These are phyloP conservation scores for Fusarium siculi DNA, from an alignment of 2,329 filamentous ascomycete genomes.

Conservation along the genomic window DNA sequence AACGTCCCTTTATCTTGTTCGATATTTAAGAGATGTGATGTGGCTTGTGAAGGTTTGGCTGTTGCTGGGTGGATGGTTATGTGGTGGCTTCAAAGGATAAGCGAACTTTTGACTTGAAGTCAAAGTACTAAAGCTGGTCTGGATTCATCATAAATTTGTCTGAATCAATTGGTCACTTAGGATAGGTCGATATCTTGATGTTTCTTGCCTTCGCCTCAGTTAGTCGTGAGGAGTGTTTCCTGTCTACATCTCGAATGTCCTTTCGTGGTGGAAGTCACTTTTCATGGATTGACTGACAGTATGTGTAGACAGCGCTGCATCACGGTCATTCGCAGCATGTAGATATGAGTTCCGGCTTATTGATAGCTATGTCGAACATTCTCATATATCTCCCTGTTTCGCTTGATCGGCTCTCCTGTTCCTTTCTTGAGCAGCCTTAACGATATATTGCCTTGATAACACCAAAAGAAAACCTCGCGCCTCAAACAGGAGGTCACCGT, in stretches of 20 bases:
- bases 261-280: not conserved
- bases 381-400: not conserved
- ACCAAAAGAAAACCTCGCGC: too few relatives aligned
- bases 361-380: not conserved
- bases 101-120: accelerated
- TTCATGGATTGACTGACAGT: not conserved
- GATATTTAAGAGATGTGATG: not conserved
- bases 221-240: not conserved
- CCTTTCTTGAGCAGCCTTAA: not conserved
- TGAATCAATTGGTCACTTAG: not conserved
- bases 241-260: accelerated
- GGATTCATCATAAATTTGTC: not conserved
- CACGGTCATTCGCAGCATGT: accelerated
- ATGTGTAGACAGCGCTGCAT: too few relatives aligned
- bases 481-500: not conserved
- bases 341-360: accelerated
- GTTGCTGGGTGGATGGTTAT: not conserved
- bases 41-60: not conserved
- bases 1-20: constrained; percentile 13
- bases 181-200: not conserved
- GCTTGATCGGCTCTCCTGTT: not conserved
- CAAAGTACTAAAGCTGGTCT: too few relatives aligned
- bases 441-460: too few relatives aligned
- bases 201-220: not conserved
- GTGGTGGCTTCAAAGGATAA: not conserved